These are phyloP conservation scores for Pyricularia grisea DNA, from an alignment of 2,329 filamentous ascomycete genomes.

Conservation along the genomic window DNA sequence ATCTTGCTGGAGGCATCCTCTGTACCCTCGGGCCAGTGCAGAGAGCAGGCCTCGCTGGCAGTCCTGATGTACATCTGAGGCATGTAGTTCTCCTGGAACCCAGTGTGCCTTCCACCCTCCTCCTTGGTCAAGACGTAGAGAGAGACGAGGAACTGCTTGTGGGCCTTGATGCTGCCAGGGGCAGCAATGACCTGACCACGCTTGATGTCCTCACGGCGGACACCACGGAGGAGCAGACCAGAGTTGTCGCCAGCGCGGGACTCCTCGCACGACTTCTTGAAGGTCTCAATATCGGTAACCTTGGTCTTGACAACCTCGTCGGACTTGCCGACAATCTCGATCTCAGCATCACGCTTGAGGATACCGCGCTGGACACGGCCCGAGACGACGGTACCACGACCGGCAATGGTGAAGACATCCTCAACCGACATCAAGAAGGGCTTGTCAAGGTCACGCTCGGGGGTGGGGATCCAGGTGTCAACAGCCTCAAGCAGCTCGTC, in stretches of 20 bases:
- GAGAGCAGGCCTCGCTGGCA: constrained; percentile 67
- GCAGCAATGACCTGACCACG: constrained; percentile 91
- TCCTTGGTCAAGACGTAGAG: constrained; percentile 98
- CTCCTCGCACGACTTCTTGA: constrained; percentile 99
- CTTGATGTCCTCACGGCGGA: constrained; percentile 88
- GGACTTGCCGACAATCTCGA: constrained; percentile 90
- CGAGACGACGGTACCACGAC: constrained; percentile 92
- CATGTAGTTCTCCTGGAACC: constrained; percentile 93
- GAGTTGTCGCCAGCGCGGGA: constrained; percentile 97
- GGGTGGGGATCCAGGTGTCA: constrained; percentile 93
- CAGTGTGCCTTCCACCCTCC: constrained; percentile 93
- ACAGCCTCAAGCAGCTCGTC: constrained; percentile 86
- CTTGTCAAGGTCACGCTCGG: constrained; percentile 89
- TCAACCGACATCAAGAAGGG: constrained; percentile 99
- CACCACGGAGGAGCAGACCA: constrained; percentile 86
- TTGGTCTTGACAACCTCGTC: constrained; percentile 86
- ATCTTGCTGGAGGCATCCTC: constrained; percentile 65
- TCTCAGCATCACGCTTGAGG: constrained; percentile 87
- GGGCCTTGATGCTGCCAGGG: constrained; percentile 75
- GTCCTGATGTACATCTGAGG: constrained; percentile 95
- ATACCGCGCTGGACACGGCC: constrained; percentile 94
- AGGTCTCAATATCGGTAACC: constrained; percentile 99
- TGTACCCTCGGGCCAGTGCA: constrained; percentile 80
- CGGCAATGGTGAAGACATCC: constrained; percentile 81
- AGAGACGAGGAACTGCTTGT: constrained; percentile 87